Evolutionary conservation across 176 grass and related monocot genomes (phyloP).

Genomic region (Hyparrhenia diplandra): DNA sequence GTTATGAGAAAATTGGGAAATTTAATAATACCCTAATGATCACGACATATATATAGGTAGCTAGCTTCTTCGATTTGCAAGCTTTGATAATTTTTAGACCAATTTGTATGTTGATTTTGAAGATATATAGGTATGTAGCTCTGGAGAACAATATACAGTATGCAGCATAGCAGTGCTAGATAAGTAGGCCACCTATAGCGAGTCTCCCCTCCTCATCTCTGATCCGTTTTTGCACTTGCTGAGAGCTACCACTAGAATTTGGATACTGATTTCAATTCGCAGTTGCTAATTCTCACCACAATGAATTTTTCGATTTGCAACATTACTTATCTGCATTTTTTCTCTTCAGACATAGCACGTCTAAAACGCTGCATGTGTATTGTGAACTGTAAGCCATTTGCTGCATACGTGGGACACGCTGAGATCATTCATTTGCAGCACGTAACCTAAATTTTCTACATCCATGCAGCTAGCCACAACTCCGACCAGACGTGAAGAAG

Average conservation of each 20-base stretch:
- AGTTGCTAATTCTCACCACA: too few relatives aligned
- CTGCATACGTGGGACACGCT: constrained; percentile 2
- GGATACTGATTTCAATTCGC: too few relatives aligned
- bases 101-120: too few relatives aligned
- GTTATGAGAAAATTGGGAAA: not conserved
- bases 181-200: constrained; percentile 50
- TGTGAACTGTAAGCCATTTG: not conserved
- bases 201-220: constrained; percentile 21
- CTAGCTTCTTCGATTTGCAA: too few relatives aligned
- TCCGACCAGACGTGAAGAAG: not conserved
- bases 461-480: constrained; percentile 38
- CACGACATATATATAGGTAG: not conserved
- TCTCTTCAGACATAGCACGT: too few relatives aligned
- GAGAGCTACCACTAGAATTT: not conserved
- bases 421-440: constrained; percentile 8
- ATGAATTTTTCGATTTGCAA: too few relatives aligned
- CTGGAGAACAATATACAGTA: not conserved
- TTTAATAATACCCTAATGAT: too few relatives aligned
- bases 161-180: not conserved
- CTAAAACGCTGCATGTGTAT: not conserved
- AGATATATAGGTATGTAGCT: too few relatives aligned
- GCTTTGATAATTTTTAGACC: too few relatives aligned
- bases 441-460: constrained; percentile 3
- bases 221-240: constrained; percentile 13
- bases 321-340: too few relatives aligned